Percentiles rank a stretch among this genome's conserved stretches.
phyloP scores from a whole-genome alignment of 2,329 filamentous ascomycete genomes.

The Chaetothyriales sp. region DNA sequence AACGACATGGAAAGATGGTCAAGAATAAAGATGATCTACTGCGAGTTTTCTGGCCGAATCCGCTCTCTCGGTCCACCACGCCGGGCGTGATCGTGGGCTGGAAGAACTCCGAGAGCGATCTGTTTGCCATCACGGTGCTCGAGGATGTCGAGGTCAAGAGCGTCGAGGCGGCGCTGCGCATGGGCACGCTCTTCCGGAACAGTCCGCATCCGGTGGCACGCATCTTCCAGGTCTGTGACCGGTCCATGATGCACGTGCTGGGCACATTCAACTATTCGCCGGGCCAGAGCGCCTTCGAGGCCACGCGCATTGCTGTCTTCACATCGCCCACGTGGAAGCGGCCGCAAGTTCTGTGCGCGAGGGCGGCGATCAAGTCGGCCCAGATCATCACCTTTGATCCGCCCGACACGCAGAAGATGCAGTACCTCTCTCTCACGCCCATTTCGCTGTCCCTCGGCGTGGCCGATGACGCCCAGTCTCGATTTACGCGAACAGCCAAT shows the following conservation, averaged over 20 bases:
- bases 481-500: not conserved
- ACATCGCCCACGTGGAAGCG: conserved; percentile 37
- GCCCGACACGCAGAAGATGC: conserved; percentile 76
- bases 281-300: conserved; percentile 41
- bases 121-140: conserved; percentile 79
- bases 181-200: conserved; percentile 70
- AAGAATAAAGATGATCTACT: conserved; percentile 64
- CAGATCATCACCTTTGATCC: conserved; percentile 84
- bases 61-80: conserved; percentile 56
- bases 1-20: conserved; percentile 49
- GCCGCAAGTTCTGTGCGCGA: conserved; percentile 60
- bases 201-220: conserved; percentile 65
- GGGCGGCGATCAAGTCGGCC: conserved; percentile 53
- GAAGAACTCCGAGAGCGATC: conserved; percentile 80
- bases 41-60: conserved; percentile 96
- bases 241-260: conserved; percentile 69
- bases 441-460: conserved; percentile 65
- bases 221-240: conserved; percentile 74
- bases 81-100: conserved; percentile 87
- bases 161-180: conserved; percentile 76
- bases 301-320: conserved; percentile 55
- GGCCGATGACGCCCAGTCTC: conserved; percentile 12
- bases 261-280: conserved; percentile 58
- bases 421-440: conserved; percentile 83
- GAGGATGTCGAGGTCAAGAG: conserved; percentile 81